Evolutionary conservation across 768 basidiomycete species (phyloP).

Genomic region (Boletus sensibilis): DNA sequence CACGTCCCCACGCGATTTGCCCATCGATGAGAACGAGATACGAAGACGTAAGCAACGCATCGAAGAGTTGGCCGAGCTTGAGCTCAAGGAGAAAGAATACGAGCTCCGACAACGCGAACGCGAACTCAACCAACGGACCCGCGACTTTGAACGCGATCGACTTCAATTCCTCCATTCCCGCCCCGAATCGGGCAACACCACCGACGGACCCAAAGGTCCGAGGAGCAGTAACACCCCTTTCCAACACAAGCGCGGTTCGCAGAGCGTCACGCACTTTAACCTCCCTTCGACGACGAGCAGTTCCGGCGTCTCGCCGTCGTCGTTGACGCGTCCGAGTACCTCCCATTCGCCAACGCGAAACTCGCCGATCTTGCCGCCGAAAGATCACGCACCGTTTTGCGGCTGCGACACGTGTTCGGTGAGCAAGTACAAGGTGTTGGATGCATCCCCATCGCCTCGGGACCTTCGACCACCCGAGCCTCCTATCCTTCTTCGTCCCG

Average conservation of each 20-base stretch:
- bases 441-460: slow-evolving; percentile 26
- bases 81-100: slow-evolving; percentile 55
- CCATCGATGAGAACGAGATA: slow-evolving; percentile 25
- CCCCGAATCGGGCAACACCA: slow-evolving; percentile 23
- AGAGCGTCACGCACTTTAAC: slow-evolving; percentile 30
- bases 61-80: slow-evolving; percentile 51
- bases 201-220: slow-evolving; percentile 33
- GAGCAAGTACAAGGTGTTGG: slow-evolving; percentile 47
- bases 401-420: slow-evolving; percentile 66
- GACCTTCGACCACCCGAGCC: slow-evolving; percentile 43
- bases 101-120: slow-evolving; percentile 52
- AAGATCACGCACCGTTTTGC: slow-evolving; percentile 60
- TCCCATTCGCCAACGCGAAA: slow-evolving; percentile 32
- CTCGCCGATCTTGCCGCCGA: slow-evolving; percentile 27
- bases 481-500: slow-evolving; percentile 46
- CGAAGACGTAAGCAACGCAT: slow-evolving; percentile 40
- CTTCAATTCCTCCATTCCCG: slow-evolving; percentile 39
- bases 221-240: slow-evolving; percentile 19
- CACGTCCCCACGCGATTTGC: slow-evolving; percentile 18
- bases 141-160: slow-evolving; percentile 59
- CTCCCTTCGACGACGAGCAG: slow-evolving; percentile 17
- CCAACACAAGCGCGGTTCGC: slow-evolving; percentile 30
- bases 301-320: not conserved
- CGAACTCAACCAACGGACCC: slow-evolving; percentile 51
- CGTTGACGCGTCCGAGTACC: slow-evolving; percentile 17